These are phyloP conservation scores for Trapa bicornis DNA, from an alignment of 345 rosid genomes.

Conservation along the genomic window DNA sequence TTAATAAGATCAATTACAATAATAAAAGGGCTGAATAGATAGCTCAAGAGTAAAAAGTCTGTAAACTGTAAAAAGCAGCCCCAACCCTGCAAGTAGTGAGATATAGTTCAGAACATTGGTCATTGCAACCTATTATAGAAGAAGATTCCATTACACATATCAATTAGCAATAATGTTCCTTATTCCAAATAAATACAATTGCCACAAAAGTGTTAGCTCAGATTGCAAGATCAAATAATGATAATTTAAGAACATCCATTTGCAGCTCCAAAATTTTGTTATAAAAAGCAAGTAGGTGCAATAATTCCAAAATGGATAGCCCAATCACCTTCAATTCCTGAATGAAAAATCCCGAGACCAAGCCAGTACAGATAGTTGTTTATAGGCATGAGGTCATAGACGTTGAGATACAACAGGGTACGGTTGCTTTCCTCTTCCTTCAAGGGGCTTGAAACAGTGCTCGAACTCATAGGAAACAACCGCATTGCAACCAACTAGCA, in stretches of 20 bases:
- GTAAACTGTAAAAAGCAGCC: too few species aligned
- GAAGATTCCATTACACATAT: not conserved
- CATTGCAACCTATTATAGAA: not conserved
- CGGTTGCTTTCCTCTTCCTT: slow-evolving; percentile 31
- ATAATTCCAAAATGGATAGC: slow-evolving; percentile 1
- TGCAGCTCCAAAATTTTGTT: not conserved
- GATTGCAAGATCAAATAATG: not conserved
- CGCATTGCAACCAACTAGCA: slow-evolving; percentile 31
- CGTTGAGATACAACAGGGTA: slow-evolving; percentile 56
- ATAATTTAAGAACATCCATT: not conserved
- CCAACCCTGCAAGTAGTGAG: too few species aligned
- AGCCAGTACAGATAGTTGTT: slow-evolving; percentile 87
- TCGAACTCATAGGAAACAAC: slow-evolving; percentile 38
- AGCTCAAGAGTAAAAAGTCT: too few species aligned
- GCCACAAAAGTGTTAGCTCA: not conserved
- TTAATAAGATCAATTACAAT: too few species aligned
- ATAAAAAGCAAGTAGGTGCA: not conserved
- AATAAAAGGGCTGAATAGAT: too few species aligned
- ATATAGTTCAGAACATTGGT: too few species aligned
- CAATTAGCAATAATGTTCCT: not conserved
- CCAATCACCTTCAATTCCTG: slow-evolving; percentile 73
- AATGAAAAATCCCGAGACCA: slow-evolving; percentile 91
- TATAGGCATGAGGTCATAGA: slow-evolving; percentile 89
- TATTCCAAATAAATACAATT: not conserved
- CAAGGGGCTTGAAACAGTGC: slow-evolving; percentile 35